A percentile compares a stretch with the other conserved stretches of the same genome.
Evolutionary conservation across 371 early-diverging fungal species (phyloP).

Genomic region (Racocetra persica): DNA sequence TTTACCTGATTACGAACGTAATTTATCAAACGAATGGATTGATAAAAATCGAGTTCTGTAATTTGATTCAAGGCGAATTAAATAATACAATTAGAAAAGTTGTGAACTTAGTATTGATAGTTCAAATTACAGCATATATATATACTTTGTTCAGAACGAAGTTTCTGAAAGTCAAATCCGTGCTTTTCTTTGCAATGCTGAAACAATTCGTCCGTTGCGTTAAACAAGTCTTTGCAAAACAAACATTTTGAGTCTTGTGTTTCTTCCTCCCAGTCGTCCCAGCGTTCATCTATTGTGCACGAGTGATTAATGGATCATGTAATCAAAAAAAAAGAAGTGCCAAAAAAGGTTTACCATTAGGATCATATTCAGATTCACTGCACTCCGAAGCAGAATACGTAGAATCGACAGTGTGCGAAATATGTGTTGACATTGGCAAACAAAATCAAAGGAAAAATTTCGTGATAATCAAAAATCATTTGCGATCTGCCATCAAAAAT

Average conservation of each 20-base stretch:
- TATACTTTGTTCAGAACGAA: constrained; percentile 57
- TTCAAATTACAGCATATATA: no score
- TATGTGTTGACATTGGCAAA: neutral
- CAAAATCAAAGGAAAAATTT: no score
- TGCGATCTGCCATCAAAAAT: no score
- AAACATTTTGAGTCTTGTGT: constrained; percentile 67
- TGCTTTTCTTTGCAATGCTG: constrained; percentile 70
- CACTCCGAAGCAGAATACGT: constrained; percentile 16
- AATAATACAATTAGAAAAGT: neutral
- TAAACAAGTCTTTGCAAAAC: constrained; percentile 68
- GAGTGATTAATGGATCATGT: neutral
- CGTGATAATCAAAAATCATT: no score
- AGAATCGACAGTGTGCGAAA: neutral
- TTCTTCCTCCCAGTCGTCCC: constrained; percentile 86
- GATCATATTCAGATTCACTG: constrained; percentile 35
- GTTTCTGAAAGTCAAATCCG: constrained; percentile 72
- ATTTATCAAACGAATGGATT: constrained; percentile 87
- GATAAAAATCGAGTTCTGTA: constrained; percentile 82
- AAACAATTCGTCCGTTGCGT: constrained; percentile 62
- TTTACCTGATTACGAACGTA: constrained; percentile 69
- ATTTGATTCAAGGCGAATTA: neutral
- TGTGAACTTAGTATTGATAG: constrained; percentile 6
- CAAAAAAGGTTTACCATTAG: constrained; percentile 16
- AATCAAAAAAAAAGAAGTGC: no score
- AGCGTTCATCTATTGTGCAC: constrained; percentile 45